Base-by-base conservation (phyloP, 108 stramenopile species). In the Asterionellopsis glacialis region DNA sequence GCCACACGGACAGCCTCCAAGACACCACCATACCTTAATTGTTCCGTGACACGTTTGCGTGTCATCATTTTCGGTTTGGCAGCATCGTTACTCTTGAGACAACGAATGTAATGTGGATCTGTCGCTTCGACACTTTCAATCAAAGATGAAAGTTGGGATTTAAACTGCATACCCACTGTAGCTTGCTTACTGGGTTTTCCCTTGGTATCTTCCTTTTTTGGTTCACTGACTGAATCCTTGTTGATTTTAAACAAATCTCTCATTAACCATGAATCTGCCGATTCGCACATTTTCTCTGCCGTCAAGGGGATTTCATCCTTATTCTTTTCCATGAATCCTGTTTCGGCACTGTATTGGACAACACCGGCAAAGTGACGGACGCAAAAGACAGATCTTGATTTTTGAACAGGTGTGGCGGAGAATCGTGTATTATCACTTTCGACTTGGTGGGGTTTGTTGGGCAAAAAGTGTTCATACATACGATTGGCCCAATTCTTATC, bases 1-100 rank as follows among this genome's bases (percentile, higher is more conserved):
- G 98, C 97, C 22, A 99, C 99, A 41, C 97, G 94, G 21, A 99
- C 99, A 19, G 99, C 99, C 59, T 99, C 99, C 57, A 99, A 73
- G 1, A 99, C 99, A 71, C 99, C 99, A 67, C 96, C 95, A 59
- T 95, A 97, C 45, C 98, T 84, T 11, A 99, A 87, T 80, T 99
- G 98, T 48, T 96, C 95, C 9, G 91, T 93, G 26, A 95, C 80
- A 44, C 95, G 82, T 49, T 81, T 84, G 1, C 92, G 69, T 15
- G 83, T 89, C 63, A 95, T 48, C 58, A 94, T 53, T 55, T 83
- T 82, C 11, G 96, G 84, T 52, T 85, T 86, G 23, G 91, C 91
- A 0, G 81, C 76, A 65, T 96, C 94, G 75, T 98, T 98, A 1
- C 97, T 97, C 73, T 98, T 98, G 61, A 99, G 70, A 69, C 99